Percentiles rank a stretch among this genome's conserved stretches.
phyloP scores from a whole-genome alignment of 139 green algal species.

The Chlamydomonas sphaeroides region DNA sequence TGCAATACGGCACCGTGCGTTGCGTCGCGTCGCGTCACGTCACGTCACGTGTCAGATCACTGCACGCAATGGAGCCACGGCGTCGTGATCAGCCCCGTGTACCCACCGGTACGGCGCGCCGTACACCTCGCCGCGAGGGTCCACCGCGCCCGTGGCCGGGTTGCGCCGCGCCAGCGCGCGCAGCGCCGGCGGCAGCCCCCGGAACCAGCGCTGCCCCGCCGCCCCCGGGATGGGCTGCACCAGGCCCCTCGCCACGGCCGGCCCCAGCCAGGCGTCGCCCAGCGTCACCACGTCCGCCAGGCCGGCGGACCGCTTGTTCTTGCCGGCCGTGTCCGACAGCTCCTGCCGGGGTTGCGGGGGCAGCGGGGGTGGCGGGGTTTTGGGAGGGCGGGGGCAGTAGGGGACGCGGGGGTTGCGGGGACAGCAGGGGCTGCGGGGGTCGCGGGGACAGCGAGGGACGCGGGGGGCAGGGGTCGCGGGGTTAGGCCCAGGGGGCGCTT shows the following conservation, averaged over 20 bases:
- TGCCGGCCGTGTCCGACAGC: conserved; percentile 42
- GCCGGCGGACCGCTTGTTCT: conserved; percentile 54
- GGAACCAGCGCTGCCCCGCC: conserved; percentile 57
- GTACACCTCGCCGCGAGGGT: conserved; percentile 68
- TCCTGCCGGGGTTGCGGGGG: conserved; percentile 37
- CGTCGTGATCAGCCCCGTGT: too few species aligned
- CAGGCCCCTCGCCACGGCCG: conserved; percentile 69
- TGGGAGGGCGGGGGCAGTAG: too few species aligned
- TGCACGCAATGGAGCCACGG: too few species aligned
- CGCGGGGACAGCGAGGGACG: too few species aligned
- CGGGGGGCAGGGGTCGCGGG: too few species aligned
- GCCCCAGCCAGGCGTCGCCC: conserved; percentile 82
- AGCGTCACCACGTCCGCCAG: conserved; percentile 80
- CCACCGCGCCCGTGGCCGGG: conserved; percentile 9
- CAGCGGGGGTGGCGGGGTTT: neutral
- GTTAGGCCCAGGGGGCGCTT: too few species aligned
- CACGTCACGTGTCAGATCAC: too few species aligned
- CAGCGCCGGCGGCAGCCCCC: conserved; percentile 66
- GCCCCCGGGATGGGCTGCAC: conserved; percentile 78
- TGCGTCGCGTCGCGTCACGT: too few species aligned
- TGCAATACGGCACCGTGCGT: too few species aligned
- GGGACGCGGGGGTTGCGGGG: neutral
- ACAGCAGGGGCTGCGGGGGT: neutral
- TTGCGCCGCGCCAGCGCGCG: conserved; percentile 67
- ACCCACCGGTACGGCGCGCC: conserved; percentile 82